Percentiles rank a stretch among this genome's conserved stretches.
Evolutionary conservation across 345 rosid species (phyloP).

Genomic region (Corchorus olitorius): DNA sequence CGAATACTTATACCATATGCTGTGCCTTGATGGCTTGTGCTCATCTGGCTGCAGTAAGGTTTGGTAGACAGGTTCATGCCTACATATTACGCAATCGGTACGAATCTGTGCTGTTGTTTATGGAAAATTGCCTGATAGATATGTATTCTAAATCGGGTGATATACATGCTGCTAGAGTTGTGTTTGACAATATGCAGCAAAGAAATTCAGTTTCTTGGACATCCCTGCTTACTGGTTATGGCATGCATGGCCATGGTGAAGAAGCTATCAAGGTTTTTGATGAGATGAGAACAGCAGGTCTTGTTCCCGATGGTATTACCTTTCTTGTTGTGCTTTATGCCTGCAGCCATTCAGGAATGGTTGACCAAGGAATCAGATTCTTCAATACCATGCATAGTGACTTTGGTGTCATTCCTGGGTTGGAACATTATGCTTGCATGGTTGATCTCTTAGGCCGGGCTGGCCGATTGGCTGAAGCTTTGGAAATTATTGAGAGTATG

Average conservation of each 20-base stretch:
- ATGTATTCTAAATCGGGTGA: conserved; percentile 87
- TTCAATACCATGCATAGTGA: conserved; percentile 58
- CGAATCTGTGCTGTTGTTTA: conserved; percentile 36
- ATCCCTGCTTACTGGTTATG: conserved; percentile 77
- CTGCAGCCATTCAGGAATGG: conserved; percentile 89
- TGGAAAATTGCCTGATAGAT: conserved; percentile 76
- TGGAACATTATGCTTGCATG: conserved; percentile 81
- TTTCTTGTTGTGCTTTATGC: conserved; percentile 79
- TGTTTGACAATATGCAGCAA: conserved; percentile 59
- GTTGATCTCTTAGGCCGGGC: conserved; percentile 88
- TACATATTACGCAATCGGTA: conserved; percentile 57
- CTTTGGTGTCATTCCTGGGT: conserved; percentile 54
- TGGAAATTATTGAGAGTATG: conserved; percentile 64
- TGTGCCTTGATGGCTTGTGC: conserved; percentile 86
- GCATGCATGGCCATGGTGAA: conserved; percentile 82
- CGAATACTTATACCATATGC: conserved; percentile 74
- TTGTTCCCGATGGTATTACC: conserved; percentile 63
- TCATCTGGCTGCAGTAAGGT: conserved; percentile 65
- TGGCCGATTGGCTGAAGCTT: conserved; percentile 61
- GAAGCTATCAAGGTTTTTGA: conserved; percentile 60
- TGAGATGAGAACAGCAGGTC: conserved; percentile 60
- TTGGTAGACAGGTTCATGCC: conserved; percentile 76
- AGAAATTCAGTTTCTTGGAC: conserved; percentile 82
- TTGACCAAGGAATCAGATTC: conserved; percentile 66
- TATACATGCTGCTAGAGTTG: conserved; percentile 53